These are phyloP conservation scores for Pharnaceum exiguum DNA, from an alignment of 148 eudicot species.

Conservation along the genomic window DNA sequence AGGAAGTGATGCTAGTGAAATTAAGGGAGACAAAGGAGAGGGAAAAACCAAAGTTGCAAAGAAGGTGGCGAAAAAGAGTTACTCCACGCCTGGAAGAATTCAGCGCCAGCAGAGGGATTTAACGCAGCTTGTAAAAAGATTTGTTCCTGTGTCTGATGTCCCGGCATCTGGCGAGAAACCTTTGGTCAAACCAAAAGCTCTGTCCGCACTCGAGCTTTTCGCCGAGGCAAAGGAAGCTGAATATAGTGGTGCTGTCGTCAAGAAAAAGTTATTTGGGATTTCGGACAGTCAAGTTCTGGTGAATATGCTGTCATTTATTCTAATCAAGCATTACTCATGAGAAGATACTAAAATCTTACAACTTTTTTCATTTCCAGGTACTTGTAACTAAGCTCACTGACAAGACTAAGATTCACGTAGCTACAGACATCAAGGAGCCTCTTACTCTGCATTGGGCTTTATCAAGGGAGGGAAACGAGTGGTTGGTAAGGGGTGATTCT, in stretches of 20 bases:
- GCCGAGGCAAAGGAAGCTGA: conserved; percentile 47
- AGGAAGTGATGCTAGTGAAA: conserved; percentile 33
- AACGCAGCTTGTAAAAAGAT: conserved; percentile 53
- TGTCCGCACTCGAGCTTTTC: conserved; percentile 59
- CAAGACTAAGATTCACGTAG: conserved; percentile 53
- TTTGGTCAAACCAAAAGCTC: conserved; percentile 36
- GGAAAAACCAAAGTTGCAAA: conserved; percentile 65
- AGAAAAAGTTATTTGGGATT: conserved; percentile 54
- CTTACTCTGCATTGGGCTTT: conserved; percentile 91
- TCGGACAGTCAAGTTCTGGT: conserved; percentile 85
- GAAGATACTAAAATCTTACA: conserved; percentile 4
- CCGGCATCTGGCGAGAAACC: conserved; percentile 21
- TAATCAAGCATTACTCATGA: not conserved
- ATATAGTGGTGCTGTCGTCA: conserved; percentile 34
- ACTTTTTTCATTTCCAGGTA: conserved; percentile 37
- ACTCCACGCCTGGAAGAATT: conserved; percentile 43
- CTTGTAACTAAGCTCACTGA: conserved; percentile 60
- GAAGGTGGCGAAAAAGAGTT: conserved; percentile 41
- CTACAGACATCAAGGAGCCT: conserved; percentile 66
- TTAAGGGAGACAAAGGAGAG: conserved; percentile 53
- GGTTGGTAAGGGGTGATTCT: conserved; percentile 59
- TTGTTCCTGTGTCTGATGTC: conserved; percentile 25
- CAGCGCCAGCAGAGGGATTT: conserved; percentile 83
- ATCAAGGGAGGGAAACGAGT: conserved; percentile 67
- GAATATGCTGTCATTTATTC: conserved; percentile 20